phyloP scores from a whole-genome alignment of 2,329 filamentous ascomycete species.

The Dactylellina drechsleri region DNA sequence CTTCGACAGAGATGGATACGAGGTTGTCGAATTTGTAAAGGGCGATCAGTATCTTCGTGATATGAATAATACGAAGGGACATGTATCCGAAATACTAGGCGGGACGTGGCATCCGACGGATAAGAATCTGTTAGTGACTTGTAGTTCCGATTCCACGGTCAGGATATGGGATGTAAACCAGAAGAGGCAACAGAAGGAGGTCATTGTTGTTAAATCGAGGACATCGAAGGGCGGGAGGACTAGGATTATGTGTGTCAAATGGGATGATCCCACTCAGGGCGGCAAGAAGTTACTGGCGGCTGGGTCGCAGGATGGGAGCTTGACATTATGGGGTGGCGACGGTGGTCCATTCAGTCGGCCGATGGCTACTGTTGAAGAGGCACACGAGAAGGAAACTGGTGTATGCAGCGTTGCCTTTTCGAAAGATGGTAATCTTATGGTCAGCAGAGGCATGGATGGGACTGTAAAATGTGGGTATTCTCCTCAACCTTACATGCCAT shows the following conservation, averaged over 20 bases:
- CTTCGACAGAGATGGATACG: conserved; percentile 86
- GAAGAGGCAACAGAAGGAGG: conserved; percentile 86
- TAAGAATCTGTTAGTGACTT: conserved; percentile 84
- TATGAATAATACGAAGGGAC: conserved; percentile 97
- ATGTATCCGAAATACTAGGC: conserved; percentile 88
- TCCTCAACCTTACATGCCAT: neutral
- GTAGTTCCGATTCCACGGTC: conserved; percentile 92
- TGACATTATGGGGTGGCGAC: conserved; percentile 91
- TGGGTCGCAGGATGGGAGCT: conserved; percentile 85
- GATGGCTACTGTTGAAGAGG: conserved; percentile 81
- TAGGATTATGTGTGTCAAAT: conserved; percentile 91
- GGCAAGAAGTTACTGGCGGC: conserved; percentile 80
- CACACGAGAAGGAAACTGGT: conserved; percentile 85
- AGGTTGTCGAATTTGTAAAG: conserved; percentile 88
- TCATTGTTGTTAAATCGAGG: conserved; percentile 94
- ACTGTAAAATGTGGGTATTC: conserved; percentile 74
- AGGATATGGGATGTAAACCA: conserved; percentile 98
- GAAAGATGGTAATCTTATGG: conserved; percentile 85
- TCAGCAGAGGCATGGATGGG: conserved; percentile 84
- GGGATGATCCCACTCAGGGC: conserved; percentile 77
- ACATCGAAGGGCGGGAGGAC: conserved; percentile 89
- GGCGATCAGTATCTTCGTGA: conserved; percentile 98
- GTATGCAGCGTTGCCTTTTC: conserved; percentile 92
- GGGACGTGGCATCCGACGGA: conserved; percentile 92
- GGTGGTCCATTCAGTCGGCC: conserved; percentile 87